A percentile compares a stretch with the other conserved stretches of the same genome.
These are phyloP conservation scores for Reutealis trisperma DNA, from an alignment of 345 rosid genomes.

Conservation along the genomic window DNA sequence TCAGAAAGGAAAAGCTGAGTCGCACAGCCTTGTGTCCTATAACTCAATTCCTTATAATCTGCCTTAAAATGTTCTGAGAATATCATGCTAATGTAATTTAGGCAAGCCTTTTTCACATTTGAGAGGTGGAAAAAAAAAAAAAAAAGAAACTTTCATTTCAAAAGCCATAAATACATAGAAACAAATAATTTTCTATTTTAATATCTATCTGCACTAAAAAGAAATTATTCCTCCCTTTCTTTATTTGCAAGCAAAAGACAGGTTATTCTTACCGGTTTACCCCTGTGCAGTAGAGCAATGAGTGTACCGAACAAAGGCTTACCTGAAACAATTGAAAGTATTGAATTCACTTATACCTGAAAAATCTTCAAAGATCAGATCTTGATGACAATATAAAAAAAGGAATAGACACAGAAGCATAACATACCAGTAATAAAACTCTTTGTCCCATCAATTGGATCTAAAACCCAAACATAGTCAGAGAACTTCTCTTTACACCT, in stretches of 20 bases:
- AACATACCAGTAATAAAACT: constrained; percentile 81
- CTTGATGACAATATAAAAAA: neutral
- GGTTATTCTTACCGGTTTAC: constrained; percentile 72
- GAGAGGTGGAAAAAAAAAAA: too few relatives aligned
- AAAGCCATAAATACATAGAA: neutral
- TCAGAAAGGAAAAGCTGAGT: neutral
- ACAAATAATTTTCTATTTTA: neutral
- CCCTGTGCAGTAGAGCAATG: constrained; percentile 70
- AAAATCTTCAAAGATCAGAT: constrained; percentile 15
- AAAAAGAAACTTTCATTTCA: neutral
- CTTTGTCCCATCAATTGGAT: constrained; percentile 97
- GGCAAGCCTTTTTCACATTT: neutral
- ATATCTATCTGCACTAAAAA: neutral
- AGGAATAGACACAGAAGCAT: neutral
- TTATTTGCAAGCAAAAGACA: neutral
- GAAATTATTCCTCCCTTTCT: constrained; percentile 1
- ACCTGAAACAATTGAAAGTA: constrained; percentile 50
- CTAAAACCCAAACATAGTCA: constrained; percentile 95
- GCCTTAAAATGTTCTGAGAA: neutral
- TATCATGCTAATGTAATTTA: neutral
- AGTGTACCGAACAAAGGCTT: constrained; percentile 93
- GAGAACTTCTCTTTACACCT: constrained; percentile 73
- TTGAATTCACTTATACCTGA: constrained; percentile 13
- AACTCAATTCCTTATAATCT: neutral
- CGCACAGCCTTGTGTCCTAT: neutral